Evolutionary conservation across 441 rosid genomes (phyloP), one percentile per base, ranked within the genome.

Genomic region (Syzygium malaccense): DNA sequence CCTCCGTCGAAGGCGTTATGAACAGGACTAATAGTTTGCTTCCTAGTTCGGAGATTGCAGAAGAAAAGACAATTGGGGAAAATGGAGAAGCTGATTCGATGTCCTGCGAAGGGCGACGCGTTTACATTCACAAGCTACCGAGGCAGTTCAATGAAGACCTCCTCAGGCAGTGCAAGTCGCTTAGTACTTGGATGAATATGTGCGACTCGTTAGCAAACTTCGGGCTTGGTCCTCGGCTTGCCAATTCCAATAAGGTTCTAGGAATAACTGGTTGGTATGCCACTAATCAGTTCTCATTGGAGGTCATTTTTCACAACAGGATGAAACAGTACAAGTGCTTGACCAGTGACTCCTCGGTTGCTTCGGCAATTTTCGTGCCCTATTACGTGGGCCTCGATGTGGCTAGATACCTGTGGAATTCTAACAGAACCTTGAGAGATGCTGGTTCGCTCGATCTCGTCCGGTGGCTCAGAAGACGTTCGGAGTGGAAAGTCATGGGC

Each of bases 311-410:
- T 88, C 96, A 94, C 89, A 95, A 92, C 88, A 93, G 97, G 89
- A 96, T 96, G 97, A 96, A 94, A 85, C 96, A 93, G 55, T 95
- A 96, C 91, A 92, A 91, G 87, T 97, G 97, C 88, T 90, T 97
- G 86, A 96, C 99, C 17, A 86, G 91, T 30, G 94, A 97, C 89
- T 92, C 97, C 8, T 94, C 96, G 1, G 26, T 89, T 1, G 98
- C 98, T 85, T 94, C 98, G 0, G 99, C 98, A 0, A 90, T 97
- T 5, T 97, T 90, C 86, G 93, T 96, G 48, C 98, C 99, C 10
- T 95, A 94, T 87, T 95, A 96, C 75, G 94, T 96, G 0, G 98
- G 98, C 45, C 93, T 97, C 3, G 99, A 97, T 88, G 95, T 97
- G 14, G 94, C 92, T 84, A 88, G 97, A n/a, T 95, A 93, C 71